These are phyloP conservation scores for Cryptococcus amylolentus DNA, from an alignment of 1,284 basidiomycete genomes.

Conservation along the genomic window DNA sequence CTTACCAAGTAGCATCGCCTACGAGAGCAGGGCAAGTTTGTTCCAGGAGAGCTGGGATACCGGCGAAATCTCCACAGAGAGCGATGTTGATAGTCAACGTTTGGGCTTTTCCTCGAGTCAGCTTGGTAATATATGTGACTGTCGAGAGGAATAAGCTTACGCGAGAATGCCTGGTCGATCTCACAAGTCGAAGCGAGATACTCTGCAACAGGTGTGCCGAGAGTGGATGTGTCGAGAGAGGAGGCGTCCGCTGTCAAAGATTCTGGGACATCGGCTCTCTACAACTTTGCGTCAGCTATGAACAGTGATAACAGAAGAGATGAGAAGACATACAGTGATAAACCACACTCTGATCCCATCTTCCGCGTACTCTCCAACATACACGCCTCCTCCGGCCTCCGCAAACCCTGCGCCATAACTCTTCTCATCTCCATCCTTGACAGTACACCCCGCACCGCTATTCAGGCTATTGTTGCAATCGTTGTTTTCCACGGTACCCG, in stretches of 20 bases:
- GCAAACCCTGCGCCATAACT: slow-evolving; percentile 67
- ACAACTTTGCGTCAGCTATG: background rate
- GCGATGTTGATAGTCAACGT: slow-evolving; percentile 61
- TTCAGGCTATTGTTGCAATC: slow-evolving; percentile 40
- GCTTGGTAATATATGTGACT: background rate
- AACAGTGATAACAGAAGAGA: background rate
- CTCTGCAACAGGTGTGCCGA: slow-evolving; percentile 67
- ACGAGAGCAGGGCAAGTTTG: slow-evolving; percentile 57
- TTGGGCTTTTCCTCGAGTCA: slow-evolving; percentile 1
- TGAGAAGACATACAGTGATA: slow-evolving; percentile 57
- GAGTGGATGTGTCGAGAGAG: slow-evolving; percentile 60
- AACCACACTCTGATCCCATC: slow-evolving; percentile 64
- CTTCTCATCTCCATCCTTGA: slow-evolving; percentile 55
- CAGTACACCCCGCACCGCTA: slow-evolving; percentile 62
- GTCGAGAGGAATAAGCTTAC: slow-evolving; percentile 17
- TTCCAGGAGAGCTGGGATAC: slow-evolving; percentile 55
- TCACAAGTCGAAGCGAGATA: slow-evolving; percentile 63
- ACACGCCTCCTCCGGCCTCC: slow-evolving; percentile 63
- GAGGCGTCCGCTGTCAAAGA: slow-evolving; percentile 55
- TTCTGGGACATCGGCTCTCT: slow-evolving; percentile 60
- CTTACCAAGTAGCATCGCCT: slow-evolving; percentile 36
- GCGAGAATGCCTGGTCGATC: slow-evolving; percentile 59
- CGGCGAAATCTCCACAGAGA: slow-evolving; percentile 58
- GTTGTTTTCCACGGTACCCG: slow-evolving; percentile 14
- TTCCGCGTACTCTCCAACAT: slow-evolving; percentile 65